These are phyloP conservation scores for Sugiyamaella smithiae DNA, from an alignment of 805 yeast species.

Conservation along the genomic window DNA sequence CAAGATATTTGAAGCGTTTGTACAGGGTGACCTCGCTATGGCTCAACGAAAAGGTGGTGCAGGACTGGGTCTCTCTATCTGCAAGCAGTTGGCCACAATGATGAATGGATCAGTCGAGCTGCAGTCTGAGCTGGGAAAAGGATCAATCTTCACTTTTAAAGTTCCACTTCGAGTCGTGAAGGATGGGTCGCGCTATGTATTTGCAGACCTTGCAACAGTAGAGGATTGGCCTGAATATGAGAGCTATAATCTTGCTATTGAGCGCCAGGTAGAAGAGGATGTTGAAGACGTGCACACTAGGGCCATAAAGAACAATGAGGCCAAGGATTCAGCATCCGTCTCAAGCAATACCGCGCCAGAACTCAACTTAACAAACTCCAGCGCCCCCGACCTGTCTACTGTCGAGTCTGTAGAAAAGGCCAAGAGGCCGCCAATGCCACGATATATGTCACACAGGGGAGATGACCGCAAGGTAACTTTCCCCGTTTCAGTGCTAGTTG, in stretches of 20 bases:
- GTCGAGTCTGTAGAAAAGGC: neutral
- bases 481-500: slow-evolving; percentile 61
- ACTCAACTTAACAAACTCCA: neutral
- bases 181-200: slow-evolving; percentile 16
- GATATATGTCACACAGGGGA: slow-evolving; percentile 16
- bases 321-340: neutral
- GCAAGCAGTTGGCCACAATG: slow-evolving; percentile 84
- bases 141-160: slow-evolving; percentile 79
- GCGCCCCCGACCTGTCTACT: neutral
- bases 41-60: slow-evolving; percentile 94
- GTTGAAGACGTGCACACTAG: slow-evolving; percentile 9
- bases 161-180: slow-evolving; percentile 39
- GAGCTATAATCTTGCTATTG: slow-evolving; percentile 13
- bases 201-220: slow-evolving; percentile 14
- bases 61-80: slow-evolving; percentile 86
- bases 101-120: slow-evolving; percentile 85
- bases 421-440: slow-evolving; percentile 15
- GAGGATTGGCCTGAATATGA: slow-evolving; percentile 20
- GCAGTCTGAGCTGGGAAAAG: slow-evolving; percentile 59
- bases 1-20: slow-evolving; percentile 91
- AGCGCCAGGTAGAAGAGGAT: slow-evolving; percentile 10
- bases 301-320: slow-evolving; percentile 1
- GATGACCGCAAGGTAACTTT: slow-evolving; percentile 16
- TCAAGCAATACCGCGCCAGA: neutral
- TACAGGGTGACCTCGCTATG: slow-evolving; percentile 93